Evolutionary conservation across 805 yeast genomes (phyloP), one percentile per base, ranked within the genome.

Genomic region (Schizosaccharomyces osmophilus): DNA sequence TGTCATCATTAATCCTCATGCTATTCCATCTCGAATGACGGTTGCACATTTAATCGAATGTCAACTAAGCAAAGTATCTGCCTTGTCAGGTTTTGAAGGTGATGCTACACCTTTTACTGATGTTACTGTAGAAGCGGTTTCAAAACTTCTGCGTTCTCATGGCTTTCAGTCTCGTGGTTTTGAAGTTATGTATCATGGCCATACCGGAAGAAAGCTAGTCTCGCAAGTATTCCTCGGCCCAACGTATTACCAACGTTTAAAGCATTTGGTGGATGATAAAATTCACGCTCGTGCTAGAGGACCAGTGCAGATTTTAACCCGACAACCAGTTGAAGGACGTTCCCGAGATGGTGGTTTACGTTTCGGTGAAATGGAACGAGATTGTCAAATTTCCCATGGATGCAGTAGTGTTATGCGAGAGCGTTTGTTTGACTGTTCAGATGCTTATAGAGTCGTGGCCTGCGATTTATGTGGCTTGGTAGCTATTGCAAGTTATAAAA

Each of bases 11-110:
- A 93, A 93, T 73, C 99, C 99, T 1, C 99, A 93, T 74, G 98
- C 97, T 71, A 93, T 93, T 80, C 99, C 99, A 67, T 93, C 99
- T 63, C 97, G 99, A 80, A 93, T 93, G 99, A 93, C 99, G 51
- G 98, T 93, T 64, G 99, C 98, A 60, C 97, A 93, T 78, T 84
- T 93, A 78, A 90, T 93, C 74, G 99, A 93, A 78, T 93, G 98
- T 84, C 77, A 93, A 72, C 77, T 93, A 68, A 85, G 95, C 60
- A 93, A 93, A 74, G 97, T 93, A 55, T 89, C 97, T 3, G 82
- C 97, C 1, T 77, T 93, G 67, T 83, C 95, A 59, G 98, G 97
- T 69, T 79, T 86, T 69, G 99, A 93, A 74, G 98, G 98, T 79
- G 99, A 93, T 74, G 98, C 99, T 5, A 88, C 97, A 5, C 99